Evolutionary conservation across 805 yeast species (phyloP).

Genomic region (Metschnikowia cubensis): DNA sequence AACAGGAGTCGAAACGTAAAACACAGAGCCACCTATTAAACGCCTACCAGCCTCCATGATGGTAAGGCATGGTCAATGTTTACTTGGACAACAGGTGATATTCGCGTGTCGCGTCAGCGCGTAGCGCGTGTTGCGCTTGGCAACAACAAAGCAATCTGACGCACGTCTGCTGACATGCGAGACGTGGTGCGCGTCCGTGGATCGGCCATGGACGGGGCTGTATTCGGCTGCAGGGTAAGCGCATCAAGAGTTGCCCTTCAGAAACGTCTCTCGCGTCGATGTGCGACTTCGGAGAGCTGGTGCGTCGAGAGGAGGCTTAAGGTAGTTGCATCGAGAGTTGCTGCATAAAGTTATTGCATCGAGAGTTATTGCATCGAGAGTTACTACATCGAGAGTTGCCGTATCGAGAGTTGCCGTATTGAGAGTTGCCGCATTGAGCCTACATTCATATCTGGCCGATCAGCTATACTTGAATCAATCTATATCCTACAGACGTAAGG

Average conservation of each 20-base stretch:
- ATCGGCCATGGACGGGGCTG: neutral
- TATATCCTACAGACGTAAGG: slow-evolving; percentile 5
- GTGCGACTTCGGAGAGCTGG: no score
- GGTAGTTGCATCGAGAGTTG: no score
- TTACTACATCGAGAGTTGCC: no score
- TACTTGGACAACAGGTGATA: neutral
- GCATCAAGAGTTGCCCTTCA: neutral
- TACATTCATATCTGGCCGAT: neutral
- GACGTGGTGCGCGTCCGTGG: neutral
- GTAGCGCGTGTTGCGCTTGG: neutral
- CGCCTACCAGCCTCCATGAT: neutral
- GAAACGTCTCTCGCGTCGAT: neutral
- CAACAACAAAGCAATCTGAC: neutral
- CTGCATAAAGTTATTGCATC: no score
- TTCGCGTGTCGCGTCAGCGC: neutral
- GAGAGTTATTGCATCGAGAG: no score
- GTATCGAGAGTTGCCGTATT: neutral
- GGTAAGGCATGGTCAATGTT: neutral
- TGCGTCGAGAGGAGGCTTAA: no score
- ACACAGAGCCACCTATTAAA: no score
- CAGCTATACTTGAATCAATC: neutral
- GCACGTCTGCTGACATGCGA: neutral
- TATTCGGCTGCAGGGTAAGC: neutral
- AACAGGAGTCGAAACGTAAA: neutral
- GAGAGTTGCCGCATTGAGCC: neutral